These are phyloP conservation scores for Telopea speciosissima DNA, from an alignment of 177 flowering plant species.

Conservation along the genomic window DNA sequence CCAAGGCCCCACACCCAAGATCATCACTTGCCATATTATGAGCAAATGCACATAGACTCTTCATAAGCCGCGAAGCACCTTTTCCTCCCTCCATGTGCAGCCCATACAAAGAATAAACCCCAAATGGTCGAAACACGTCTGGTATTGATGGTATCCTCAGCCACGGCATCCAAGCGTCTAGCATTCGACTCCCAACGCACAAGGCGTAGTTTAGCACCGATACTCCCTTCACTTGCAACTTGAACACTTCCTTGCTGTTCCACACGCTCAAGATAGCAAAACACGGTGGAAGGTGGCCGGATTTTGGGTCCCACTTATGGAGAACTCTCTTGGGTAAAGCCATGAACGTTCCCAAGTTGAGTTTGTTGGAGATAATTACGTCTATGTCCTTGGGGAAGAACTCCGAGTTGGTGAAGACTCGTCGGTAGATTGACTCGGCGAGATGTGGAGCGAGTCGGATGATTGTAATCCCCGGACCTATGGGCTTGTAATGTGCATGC, in stretches of 20 bases:
- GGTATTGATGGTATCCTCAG: constrained; percentile 63
- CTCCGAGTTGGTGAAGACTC: constrained; percentile 43
- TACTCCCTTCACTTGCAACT: constrained; percentile 55
- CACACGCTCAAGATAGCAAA: constrained; percentile 66
- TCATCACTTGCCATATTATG: constrained; percentile 59
- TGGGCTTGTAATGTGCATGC: constrained; percentile 50
- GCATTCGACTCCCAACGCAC: constrained; percentile 37
- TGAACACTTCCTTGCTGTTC: constrained; percentile 63
- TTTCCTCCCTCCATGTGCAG: constrained; percentile 67
- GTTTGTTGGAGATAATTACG: constrained; percentile 34
- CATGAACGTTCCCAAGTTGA: constrained; percentile 69
- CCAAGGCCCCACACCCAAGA: constrained; percentile 47
- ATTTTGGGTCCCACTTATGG: constrained; percentile 31
- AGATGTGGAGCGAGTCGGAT: constrained; percentile 25
- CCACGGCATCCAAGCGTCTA: constrained; percentile 58
- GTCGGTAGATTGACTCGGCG: constrained; percentile 39
- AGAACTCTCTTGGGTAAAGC: constrained; percentile 42
- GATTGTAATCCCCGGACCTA: constrained; percentile 24
- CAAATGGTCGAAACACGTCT: constrained; percentile 52
- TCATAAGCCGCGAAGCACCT: constrained; percentile 41
- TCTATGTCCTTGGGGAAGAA: constrained; percentile 66
- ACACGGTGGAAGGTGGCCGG: constrained; percentile 28
- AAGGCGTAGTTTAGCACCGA: constrained; percentile 37
- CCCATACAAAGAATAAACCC: constrained; percentile 64
- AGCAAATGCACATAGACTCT: constrained; percentile 41